Evolutionary conservation across 805 yeast species (phyloP).

Genomic region (Schizosaccharomyces cryophilus): DNA sequence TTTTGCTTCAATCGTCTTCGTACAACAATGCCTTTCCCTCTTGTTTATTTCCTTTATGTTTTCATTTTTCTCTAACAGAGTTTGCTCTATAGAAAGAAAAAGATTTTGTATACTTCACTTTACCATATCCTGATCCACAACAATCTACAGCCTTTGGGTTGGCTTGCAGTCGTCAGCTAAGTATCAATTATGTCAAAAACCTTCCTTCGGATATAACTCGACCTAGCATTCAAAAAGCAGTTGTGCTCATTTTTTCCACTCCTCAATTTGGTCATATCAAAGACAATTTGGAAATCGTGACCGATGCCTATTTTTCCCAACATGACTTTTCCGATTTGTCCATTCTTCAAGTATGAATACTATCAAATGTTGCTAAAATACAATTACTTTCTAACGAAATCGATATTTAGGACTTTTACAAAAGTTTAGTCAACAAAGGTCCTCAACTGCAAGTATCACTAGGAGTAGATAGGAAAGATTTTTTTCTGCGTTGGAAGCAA

Average conservation of each 20-base stretch:
- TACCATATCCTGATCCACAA: constrained; percentile 1
- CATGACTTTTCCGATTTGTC: constrained; percentile 45
- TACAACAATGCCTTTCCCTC: no score
- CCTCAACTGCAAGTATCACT: not conserved
- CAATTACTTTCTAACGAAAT: constrained; percentile 15
- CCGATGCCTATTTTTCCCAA: constrained; percentile 66
- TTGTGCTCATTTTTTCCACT: constrained; percentile 62
- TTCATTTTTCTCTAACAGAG: not conserved
- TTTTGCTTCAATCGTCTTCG: not conserved
- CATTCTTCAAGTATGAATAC: constrained; percentile 23
- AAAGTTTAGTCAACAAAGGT: constrained; percentile 9
- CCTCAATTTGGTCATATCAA: constrained; percentile 70
- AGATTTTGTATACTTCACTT: constrained; percentile 44
- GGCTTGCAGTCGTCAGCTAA: constrained; percentile 70
- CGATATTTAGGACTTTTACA: constrained; percentile 28
- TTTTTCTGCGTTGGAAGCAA: constrained; percentile 32
- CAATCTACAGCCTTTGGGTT: constrained; percentile 70
- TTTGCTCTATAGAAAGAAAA: constrained; percentile 26
- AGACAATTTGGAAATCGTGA: constrained; percentile 73
- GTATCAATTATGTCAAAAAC: constrained; percentile 31
- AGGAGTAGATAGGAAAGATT: constrained; percentile 47
- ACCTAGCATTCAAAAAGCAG: constrained; percentile 72
- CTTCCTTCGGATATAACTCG: constrained; percentile 46
- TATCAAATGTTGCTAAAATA: constrained; percentile 22
- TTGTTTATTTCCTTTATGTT: not conserved